Percentiles rank a stretch among this genome's conserved stretches.
These are phyloP conservation scores for Zygotorulaspora sp. DNA, from an alignment of 805 yeast genomes.

Conservation along the genomic window DNA sequence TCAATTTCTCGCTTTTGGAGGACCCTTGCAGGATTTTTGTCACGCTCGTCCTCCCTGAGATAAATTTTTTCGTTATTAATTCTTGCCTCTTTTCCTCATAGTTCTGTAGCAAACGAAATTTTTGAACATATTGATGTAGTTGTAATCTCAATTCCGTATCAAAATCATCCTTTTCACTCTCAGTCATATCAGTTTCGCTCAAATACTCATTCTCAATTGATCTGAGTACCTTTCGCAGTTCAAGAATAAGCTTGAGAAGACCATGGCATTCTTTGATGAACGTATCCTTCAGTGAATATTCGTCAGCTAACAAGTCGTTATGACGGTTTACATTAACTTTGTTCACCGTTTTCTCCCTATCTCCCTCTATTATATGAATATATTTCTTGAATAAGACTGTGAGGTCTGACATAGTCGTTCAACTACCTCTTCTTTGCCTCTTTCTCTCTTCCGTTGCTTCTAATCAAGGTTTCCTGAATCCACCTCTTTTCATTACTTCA, in stretches of 20 bases:
- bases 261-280: conserved; percentile 31
- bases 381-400: conserved; percentile 30
- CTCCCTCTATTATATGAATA: conserved; percentile 26
- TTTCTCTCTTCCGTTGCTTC: neutral
- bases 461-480: too few species aligned
- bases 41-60: conserved; percentile 21
- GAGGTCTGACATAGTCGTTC: conserved; percentile 27
- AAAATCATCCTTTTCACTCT: conserved; percentile 49
- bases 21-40: conserved; percentile 30
- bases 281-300: conserved; percentile 23
- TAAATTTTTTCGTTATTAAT: conserved; percentile 23
- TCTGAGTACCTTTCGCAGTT: conserved; percentile 27
- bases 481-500: too few species aligned
- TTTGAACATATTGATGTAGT: conserved; percentile 48
- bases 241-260: conserved; percentile 28
- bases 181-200: conserved; percentile 33
- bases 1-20: conserved; percentile 36
- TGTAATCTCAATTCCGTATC: conserved; percentile 53
- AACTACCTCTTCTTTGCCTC: neutral
- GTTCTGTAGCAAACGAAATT: conserved; percentile 45
- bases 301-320: neutral
- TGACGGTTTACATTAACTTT: neutral
- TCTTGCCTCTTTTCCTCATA: conserved; percentile 47
- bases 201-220: conserved; percentile 30
- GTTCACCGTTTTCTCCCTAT: neutral